phyloP scores from a whole-genome alignment of 2,329 filamentous ascomycete species.

The Penicillium sp. region DNA sequence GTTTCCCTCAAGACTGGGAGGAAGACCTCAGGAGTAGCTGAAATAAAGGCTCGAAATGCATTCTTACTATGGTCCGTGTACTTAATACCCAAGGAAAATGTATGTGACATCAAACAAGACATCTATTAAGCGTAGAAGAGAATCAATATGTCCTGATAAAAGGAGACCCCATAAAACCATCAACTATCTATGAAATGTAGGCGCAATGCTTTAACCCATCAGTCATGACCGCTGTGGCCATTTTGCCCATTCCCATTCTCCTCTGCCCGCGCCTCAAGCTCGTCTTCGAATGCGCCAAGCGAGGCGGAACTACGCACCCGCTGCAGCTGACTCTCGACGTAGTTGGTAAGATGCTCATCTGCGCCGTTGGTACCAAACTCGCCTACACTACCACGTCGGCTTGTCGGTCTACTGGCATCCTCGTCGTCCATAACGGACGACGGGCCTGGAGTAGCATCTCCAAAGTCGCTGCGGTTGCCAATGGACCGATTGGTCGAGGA shows the following conservation, averaged over 20 bases:
- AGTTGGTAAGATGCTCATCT: constrained; percentile 69
- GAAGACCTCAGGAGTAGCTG: no score
- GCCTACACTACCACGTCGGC: constrained; percentile 38
- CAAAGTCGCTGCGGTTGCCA: constrained; percentile 73
- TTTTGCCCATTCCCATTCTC: constrained; percentile 30
- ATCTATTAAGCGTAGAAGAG: not conserved
- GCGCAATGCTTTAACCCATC: not conserved
- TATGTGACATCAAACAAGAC: not conserved
- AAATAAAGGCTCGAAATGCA: not conserved
- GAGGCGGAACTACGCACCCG: constrained; percentile 59
- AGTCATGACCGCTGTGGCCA: not conserved
- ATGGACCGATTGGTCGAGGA: constrained; percentile 81
- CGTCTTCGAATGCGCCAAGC: constrained; percentile 51
- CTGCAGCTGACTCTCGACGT: constrained; percentile 75
- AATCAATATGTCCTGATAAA: not conserved
- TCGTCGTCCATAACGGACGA: constrained; percentile 35
- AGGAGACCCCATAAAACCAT: not conserved
- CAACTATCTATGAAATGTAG: not conserved
- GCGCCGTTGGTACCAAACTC: constrained; percentile 38
- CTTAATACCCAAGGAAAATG: not conserved
- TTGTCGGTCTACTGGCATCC: constrained; percentile 24
- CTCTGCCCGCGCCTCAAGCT: constrained; percentile 57
- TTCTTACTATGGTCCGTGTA: not conserved
- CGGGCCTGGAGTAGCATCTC: constrained; percentile 27
- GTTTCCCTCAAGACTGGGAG: no score